Percentiles rank a stretch among this genome's conserved stretches.
Conservation (phyloP, 768 basidiomycete genomes). For the Leccinum incarnatum region DNA sequence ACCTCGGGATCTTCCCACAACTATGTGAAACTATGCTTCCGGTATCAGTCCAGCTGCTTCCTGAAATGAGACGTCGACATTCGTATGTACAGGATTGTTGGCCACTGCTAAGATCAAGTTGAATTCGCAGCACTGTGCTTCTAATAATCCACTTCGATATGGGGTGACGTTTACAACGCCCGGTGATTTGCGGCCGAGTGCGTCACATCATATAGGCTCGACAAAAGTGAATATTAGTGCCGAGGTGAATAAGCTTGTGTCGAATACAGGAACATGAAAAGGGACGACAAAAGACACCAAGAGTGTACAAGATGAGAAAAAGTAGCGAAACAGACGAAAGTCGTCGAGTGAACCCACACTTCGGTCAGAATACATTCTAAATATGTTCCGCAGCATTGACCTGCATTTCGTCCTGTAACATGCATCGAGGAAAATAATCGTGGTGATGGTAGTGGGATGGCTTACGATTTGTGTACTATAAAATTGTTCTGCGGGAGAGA, state of each 20-base stretch:
- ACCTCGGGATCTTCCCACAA: not conserved
- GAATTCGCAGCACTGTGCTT: not conserved
- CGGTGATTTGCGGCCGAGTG: not conserved
- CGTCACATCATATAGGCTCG: not conserved
- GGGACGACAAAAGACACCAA: conserved; percentile 10
- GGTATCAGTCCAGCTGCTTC: not conserved
- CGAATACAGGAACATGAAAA: conserved; percentile 8
- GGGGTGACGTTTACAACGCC: not conserved
- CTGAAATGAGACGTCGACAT: not conserved
- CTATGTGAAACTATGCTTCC: not conserved
- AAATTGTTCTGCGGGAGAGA: conserved; percentile 71
- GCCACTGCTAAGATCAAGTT: not conserved
- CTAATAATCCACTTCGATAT: not conserved
- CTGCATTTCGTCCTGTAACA: conserved; percentile 91
- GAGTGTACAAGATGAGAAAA: conserved; percentile 15
- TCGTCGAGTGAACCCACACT: conserved; percentile 3
- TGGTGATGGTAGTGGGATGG: conserved; percentile 7
- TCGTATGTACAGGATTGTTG: not conserved
- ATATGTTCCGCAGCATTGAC: conserved; percentile 98
- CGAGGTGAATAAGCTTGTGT: conserved; percentile 1
- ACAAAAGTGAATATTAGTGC: not conserved
- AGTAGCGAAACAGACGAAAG: conserved; percentile 2
- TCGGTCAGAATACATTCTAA: conserved; percentile 37
- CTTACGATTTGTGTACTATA: conserved; percentile 92
- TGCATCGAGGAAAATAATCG: conserved; percentile 20